Percentiles rank a stretch among this genome's conserved stretches.
Conservation (phyloP, 2,329 filamentous ascomycete species). For the Phialophora verrucosa region DNA sequence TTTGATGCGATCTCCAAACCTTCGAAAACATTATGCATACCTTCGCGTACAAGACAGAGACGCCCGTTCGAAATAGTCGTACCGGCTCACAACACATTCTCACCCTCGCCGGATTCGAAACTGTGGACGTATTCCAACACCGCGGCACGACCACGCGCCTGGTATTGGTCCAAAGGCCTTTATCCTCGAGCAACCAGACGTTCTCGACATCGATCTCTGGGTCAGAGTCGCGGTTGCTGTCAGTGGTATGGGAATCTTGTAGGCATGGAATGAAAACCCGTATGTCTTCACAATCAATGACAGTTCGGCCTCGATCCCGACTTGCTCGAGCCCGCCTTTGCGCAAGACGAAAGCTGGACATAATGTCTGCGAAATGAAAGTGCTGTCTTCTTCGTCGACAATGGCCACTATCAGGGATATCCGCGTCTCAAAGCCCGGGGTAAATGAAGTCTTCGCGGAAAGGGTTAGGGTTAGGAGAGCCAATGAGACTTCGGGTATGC, state of each 20-base stretch:
- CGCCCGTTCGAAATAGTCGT: neutral
- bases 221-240: neutral
- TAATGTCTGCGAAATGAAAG: neutral
- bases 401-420: conserved; percentile 7
- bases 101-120: neutral
- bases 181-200: neutral
- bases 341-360: conserved; percentile 9
- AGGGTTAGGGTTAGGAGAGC: conserved; percentile 2
- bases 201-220: neutral
- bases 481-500: conserved; percentile 2
- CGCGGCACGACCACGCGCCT: neutral
- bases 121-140: neutral
- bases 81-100: neutral
- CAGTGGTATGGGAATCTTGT: neutral
- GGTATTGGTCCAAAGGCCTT: neutral
- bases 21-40: conserved; percentile 5
- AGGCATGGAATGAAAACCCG: neutral
- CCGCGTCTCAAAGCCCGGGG: conserved; percentile 5
- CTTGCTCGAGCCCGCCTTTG: too few relatives aligned
- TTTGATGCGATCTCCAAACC: neutral
- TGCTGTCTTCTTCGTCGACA: conserved; percentile 7
- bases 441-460: conserved; percentile 3
- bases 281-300: conserved; percentile 2
- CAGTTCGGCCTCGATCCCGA: conserved; percentile 7
- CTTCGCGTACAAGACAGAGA: neutral